A percentile compares a stretch with the other conserved stretches of the same genome.
Evolutionary conservation across 148 eudicot species (phyloP).

Genomic region (Vaccinium myrtillus): DNA sequence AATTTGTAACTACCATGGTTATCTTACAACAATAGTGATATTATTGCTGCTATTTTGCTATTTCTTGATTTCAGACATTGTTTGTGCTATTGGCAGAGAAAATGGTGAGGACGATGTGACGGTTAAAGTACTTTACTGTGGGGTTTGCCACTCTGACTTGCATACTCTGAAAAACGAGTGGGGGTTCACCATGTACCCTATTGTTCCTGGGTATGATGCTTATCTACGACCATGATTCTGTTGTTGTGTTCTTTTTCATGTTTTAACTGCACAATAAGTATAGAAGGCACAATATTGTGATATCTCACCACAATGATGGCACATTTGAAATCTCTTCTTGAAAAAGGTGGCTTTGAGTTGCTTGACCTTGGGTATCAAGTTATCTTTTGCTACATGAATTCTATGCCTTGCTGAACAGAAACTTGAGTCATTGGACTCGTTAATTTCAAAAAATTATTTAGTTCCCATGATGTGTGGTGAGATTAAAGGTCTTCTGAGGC

Average conservation of each 20-base stretch:
- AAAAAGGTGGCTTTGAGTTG: not conserved
- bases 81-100: constrained; percentile 39
- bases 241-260: not conserved
- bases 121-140: constrained; percentile 57
- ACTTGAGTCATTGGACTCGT: not conserved
- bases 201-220: constrained; percentile 54
- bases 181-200: constrained; percentile 61
- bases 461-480: too few species aligned
- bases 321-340: not conserved
- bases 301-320: not conserved
- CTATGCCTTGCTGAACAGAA: not conserved
- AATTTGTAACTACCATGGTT: too few species aligned
- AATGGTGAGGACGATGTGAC: constrained; percentile 57
- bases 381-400: not conserved
- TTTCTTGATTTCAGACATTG: not conserved
- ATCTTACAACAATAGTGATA: not conserved
- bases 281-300: not conserved
- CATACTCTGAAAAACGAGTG: constrained; percentile 55
- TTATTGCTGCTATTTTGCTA: not conserved
- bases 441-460: too few species aligned
- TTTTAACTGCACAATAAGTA: not conserved
- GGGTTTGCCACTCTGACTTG: constrained; percentile 72
- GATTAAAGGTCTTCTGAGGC: too few species aligned
- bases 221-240: not conserved
- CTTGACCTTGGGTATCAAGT: not conserved